These are phyloP conservation scores for Leptographium radiaticola DNA, from an alignment of 2,329 filamentous ascomycete species.

Conservation along the genomic window DNA sequence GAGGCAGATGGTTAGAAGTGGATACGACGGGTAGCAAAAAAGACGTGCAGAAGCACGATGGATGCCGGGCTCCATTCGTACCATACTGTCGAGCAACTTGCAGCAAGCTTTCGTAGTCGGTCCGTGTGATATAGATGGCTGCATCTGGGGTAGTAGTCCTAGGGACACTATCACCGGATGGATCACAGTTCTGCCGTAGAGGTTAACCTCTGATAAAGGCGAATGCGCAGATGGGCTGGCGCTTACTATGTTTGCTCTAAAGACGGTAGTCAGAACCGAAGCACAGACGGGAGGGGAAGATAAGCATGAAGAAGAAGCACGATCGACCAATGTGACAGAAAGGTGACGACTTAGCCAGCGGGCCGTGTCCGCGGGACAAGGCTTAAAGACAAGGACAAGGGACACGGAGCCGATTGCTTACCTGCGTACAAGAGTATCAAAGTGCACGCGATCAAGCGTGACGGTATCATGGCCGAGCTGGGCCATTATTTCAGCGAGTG, in stretches of 20 bases:
- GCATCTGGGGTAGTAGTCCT: conserved; percentile 11
- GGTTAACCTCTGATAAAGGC: neutral
- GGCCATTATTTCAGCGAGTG: neutral
- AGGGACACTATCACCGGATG: conserved; percentile 28
- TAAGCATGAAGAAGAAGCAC: neutral
- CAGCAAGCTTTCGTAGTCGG: conserved; percentile 49
- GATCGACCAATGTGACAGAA: neutral
- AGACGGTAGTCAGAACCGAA: neutral
- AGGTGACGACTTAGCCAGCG: no score
- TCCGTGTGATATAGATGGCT: conserved; percentile 28
- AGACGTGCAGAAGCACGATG: neutral
- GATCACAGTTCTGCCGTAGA: neutral
- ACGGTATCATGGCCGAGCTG: conserved; percentile 22
- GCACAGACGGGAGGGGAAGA: conserved; percentile 1
- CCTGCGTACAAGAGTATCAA: conserved; percentile 49
- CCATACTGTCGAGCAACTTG: conserved; percentile 39
- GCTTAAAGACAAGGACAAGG: no score
- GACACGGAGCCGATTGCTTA: conserved; percentile 22
- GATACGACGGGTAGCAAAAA: neutral
- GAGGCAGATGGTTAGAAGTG: neutral
- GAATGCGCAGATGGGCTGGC: neutral
- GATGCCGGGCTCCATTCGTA: conserved; percentile 18
- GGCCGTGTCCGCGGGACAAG: no score
- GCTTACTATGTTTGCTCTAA: conserved; percentile 5
- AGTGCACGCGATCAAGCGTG: conserved; percentile 46